Base-by-base conservation (phyloP, 805 yeast genomes). In the Hanseniaspora jakobsenii region DNA sequence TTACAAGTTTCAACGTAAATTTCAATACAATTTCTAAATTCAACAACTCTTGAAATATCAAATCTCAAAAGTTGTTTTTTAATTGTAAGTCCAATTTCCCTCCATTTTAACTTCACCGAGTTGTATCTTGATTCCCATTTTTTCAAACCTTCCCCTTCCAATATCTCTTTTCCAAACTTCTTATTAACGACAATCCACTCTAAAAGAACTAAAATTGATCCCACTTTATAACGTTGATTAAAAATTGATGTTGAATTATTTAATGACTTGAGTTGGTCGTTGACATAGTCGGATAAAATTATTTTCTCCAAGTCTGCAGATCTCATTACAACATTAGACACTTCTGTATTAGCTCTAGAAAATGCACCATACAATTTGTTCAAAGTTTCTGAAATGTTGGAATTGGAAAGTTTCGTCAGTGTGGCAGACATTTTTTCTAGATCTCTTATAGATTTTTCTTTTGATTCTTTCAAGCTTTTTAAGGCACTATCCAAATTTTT, bases 1-100 rank as follows among this genome's bases (percentile, higher is more conserved):
- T 87, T 81, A 19, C 91, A 73, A 42, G 91, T 76, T 60, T 91
- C 97, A 57, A 93, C 72, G 55, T 78, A 87, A 10, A 89, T 79
- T 61, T 91, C 98, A 42, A 89, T 82, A 50, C 86, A 74, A 55
- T 82, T 82, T 57, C 95, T 73, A 62, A 89, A 85, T 54, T 87
- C 97, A 30, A 73, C 76, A 28, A 84, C 71, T 53, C 78, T 81
- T 47, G 81, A 89, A 35, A 67, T 65, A 56, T 85, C 94, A 57
- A 87, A 84, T 13, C 60, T 56, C 28, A 61, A 66, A 22, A 89
- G 62, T 53, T 91, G 95, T 32, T 60, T 58, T 56, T 75, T 80
- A 44, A 89, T 82, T 3, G 71, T 73, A 14, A 67, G 71, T 41
- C 81, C 77, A 29, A 85, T 72, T 16, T 66, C 67, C n/a, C 72